Percentiles rank a stretch among this genome's conserved stretches.
Evolutionary conservation across 2,329 filamentous ascomycete genomes (phyloP).

Genomic region (Pseudofabraea citricarpa): DNA sequence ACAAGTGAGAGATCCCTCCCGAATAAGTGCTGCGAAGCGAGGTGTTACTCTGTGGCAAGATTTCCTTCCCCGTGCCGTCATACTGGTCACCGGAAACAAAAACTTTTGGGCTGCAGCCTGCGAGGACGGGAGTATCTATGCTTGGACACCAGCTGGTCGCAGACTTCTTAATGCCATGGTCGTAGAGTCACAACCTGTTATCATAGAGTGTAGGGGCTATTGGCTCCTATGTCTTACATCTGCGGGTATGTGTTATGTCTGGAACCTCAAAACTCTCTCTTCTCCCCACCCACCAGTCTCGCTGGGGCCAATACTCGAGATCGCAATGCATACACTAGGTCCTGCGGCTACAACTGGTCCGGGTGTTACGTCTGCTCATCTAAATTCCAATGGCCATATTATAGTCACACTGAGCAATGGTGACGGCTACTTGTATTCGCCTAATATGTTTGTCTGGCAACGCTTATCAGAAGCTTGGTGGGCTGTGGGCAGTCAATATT

Average conservation of each 20-base stretch:
- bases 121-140: constrained; percentile 84
- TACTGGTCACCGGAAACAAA: constrained; percentile 87
- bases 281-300: constrained; percentile 88
- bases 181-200: constrained; percentile 87
- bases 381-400: constrained; percentile 83
- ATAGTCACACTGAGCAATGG: constrained; percentile 91
- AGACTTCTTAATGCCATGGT: constrained; percentile 80
- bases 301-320: constrained; percentile 81
- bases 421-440: constrained; percentile 87
- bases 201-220: constrained; percentile 83
- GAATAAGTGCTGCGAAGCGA: constrained; percentile 75
- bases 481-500: constrained; percentile 96
- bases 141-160: constrained; percentile 89
- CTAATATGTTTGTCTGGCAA: constrained; percentile 86
- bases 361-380: constrained; percentile 81
- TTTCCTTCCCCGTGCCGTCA: constrained; percentile 77
- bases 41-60: constrained; percentile 88
- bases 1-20: constrained; percentile 74
- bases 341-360: constrained; percentile 73
- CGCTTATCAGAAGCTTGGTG: constrained; percentile 96
- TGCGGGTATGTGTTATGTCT: constrained; percentile 85
- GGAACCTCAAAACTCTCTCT: constrained; percentile 80
- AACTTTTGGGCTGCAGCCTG: constrained; percentile 91
- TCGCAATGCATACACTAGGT: constrained; percentile 74
- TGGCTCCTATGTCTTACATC: constrained; percentile 89